Percentiles rank a stretch among this genome's conserved stretches.
Evolutionary conservation across 2,329 filamentous ascomycete species (phyloP).

Genomic region (Calcarisporium arbuscula): DNA sequence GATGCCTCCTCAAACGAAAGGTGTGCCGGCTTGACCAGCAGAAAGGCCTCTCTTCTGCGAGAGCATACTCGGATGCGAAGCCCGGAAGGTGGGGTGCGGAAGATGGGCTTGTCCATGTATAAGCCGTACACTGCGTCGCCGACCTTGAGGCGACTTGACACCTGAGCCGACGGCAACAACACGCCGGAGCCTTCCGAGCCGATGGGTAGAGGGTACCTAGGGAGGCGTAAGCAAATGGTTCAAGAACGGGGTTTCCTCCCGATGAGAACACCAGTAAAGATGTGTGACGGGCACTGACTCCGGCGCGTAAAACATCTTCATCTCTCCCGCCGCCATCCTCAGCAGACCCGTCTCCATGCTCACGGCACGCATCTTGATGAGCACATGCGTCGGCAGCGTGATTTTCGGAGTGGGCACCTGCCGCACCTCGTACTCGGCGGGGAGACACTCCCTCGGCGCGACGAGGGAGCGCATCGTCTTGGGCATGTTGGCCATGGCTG

Average conservation of each 20-base stretch:
- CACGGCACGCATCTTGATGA: slow-evolving; percentile 33
- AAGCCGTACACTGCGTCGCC: slow-evolving; percentile 34
- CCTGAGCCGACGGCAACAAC: slow-evolving; percentile 22
- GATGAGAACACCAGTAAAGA: neutral
- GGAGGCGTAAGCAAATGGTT: neutral
- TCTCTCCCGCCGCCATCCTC: slow-evolving; percentile 18
- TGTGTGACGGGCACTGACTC: slow-evolving; percentile 17
- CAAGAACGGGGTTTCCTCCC: too few species aligned
- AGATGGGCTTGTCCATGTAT: slow-evolving; percentile 30
- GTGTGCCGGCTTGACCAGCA: slow-evolving; percentile 24
- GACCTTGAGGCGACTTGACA: slow-evolving; percentile 19
- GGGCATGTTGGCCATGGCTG: slow-evolving; percentile 27
- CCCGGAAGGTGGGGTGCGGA: slow-evolving; percentile 19
- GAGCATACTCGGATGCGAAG: slow-evolving; percentile 34
- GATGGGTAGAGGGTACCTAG: slow-evolving; percentile 17
- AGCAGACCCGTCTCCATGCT: slow-evolving; percentile 30
- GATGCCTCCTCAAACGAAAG: slow-evolving; percentile 30
- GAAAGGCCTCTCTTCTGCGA: slow-evolving; percentile 27
- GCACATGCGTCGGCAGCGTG: slow-evolving; percentile 33
- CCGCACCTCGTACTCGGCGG: slow-evolving; percentile 30
- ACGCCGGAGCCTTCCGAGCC: slow-evolving; percentile 25
- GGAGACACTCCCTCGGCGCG: slow-evolving; percentile 30
- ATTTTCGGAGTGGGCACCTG: slow-evolving; percentile 40
- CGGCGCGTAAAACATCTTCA: slow-evolving; percentile 17
- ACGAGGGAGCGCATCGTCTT: slow-evolving; percentile 37